Conservation (phyloP, 2,329 filamentous ascomycete genomes). For the Anisogramma anomala region DNA sequence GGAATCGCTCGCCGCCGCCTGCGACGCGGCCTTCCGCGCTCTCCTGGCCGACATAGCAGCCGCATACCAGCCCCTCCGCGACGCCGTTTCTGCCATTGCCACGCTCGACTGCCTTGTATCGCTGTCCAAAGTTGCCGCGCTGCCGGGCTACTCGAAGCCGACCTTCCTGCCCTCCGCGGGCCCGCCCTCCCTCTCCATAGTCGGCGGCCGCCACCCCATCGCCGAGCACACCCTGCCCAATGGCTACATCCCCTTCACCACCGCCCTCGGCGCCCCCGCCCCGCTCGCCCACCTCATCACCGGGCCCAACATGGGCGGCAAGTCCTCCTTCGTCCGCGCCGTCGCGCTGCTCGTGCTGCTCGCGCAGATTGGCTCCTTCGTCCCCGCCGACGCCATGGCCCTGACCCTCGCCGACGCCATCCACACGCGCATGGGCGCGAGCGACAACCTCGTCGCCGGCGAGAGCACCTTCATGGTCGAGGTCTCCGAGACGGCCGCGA, state of each 20-base stretch:
- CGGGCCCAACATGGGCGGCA: constrained; percentile 97
- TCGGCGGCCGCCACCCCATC: constrained; percentile 80
- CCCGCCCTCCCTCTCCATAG: constrained; percentile 57
- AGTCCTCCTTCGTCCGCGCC: constrained; percentile 92
- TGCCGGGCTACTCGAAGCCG: constrained; percentile 81
- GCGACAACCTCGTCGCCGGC: constrained; percentile 89
- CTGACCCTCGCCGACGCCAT: constrained; percentile 84
- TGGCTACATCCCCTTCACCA: constrained; percentile 84
- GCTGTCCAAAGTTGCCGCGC: constrained; percentile 68
- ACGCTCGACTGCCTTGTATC: constrained; percentile 84
- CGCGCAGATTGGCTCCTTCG: constrained; percentile 88
- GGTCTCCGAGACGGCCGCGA: constrained; percentile 80
- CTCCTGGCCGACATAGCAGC: constrained; percentile 63
- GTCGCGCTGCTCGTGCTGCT: constrained; percentile 87
- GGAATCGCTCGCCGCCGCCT: constrained; percentile 83
- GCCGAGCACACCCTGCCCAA: constrained; percentile 81
- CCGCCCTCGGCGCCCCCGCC: constrained; percentile 53
- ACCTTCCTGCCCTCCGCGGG: constrained; percentile 49
- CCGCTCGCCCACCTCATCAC: constrained; percentile 77
- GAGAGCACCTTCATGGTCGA: constrained; percentile 99
- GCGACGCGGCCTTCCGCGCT: constrained; percentile 66
- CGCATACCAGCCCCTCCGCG: constrained; percentile 83
- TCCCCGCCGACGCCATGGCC: constrained; percentile 63
- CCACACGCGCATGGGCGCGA: constrained; percentile 89
- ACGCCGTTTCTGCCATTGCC: constrained; percentile 75